Evolutionary conservation across 2,329 filamentous ascomycete genomes (phyloP), one percentile per base, ranked within the genome.

Genomic region (Amauroascus niger): DNA sequence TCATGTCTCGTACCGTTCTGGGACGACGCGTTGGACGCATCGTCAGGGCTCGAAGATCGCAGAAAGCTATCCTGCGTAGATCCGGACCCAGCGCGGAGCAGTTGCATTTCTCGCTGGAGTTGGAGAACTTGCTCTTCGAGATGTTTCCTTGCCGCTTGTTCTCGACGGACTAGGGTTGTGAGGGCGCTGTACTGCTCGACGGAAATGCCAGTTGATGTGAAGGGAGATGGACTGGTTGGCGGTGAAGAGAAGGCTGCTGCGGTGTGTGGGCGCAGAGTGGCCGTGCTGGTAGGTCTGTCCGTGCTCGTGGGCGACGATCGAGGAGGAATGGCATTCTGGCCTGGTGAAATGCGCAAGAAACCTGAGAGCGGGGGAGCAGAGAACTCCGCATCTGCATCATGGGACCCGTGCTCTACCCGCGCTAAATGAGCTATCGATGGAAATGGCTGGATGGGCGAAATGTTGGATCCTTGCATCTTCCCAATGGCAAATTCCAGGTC

Each of bases 401-500:
- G 22, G 55, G 57, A 2, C 53, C 14, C 20, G 28, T 55, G 24
- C 56, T 48, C 13, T 49, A 49, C 16, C 61, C 58, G 30, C 54
- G 58, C 40, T 47, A 56, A 22, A 46, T 28, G 26, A 9, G 24
- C n/a, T 18, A 33, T 46, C 5, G 39, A 35, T 28, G 47, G 46
- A 5, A 28, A 22, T 32, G 51, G 39, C 16, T 44, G 44, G n/a
- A 49, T 44, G 5, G 59, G 57, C 20, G 62, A 62, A 35, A 61
- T 54, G 11, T 64, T 59, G 28, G 59, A 64, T 45, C 65, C 69
- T 59, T 76, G 74, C 55, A 76, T 66, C 50, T 74, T 71, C 1
- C 73, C 71, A 55, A 76, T 72, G 4, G 74, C 74, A 53, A 74
- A 74, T 58, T 76, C 74, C 3, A 76, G 65, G 46, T 76, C 74